A percentile compares a stretch with the other conserved stretches of the same genome.
Conservation (phyloP, 2,329 filamentous ascomycete species). For the Monascus ruber region DNA sequence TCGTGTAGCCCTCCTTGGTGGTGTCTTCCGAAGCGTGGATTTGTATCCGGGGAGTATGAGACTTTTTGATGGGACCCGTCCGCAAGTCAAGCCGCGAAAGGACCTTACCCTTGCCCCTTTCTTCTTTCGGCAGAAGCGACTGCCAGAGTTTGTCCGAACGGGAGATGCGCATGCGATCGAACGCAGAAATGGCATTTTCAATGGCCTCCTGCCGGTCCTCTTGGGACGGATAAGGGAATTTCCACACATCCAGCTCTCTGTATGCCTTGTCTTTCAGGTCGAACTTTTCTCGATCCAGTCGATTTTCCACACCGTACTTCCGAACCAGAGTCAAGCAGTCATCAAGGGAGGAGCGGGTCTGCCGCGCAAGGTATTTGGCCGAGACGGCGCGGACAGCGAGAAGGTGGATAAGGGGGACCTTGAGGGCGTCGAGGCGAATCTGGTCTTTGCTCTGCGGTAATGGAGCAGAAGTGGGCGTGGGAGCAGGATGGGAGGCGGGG, state of each 20-base stretch:
- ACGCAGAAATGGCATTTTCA: slow-evolving; percentile 51
- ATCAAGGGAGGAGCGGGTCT: slow-evolving; percentile 37
- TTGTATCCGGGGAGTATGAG: slow-evolving; percentile 26
- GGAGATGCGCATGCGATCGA: slow-evolving; percentile 49
- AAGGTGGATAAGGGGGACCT: slow-evolving; percentile 38
- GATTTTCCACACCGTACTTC: slow-evolving; percentile 43
- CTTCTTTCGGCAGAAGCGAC: slow-evolving; percentile 46
- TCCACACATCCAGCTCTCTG: slow-evolving; percentile 52
- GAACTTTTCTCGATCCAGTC: slow-evolving; percentile 39
- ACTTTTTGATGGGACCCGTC: slow-evolving; percentile 28
- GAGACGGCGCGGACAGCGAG: slow-evolving; percentile 43
- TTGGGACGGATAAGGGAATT: slow-evolving; percentile 45
- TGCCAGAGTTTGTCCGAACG: slow-evolving; percentile 54
- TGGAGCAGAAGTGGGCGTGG: slow-evolving; percentile 34
- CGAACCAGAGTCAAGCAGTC: slow-evolving; percentile 38
- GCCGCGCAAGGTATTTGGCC: slow-evolving; percentile 34
- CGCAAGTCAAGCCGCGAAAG: slow-evolving; percentile 48
- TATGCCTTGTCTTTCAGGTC: slow-evolving; percentile 47
- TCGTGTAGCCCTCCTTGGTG: slow-evolving; percentile 22
- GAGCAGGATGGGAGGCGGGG: slow-evolving; percentile 22
- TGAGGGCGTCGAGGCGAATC: slow-evolving; percentile 32
- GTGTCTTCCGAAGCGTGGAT: slow-evolving; percentile 25
- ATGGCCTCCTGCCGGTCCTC: slow-evolving; percentile 49
- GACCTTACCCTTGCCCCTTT: slow-evolving; percentile 50
- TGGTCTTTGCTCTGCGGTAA: slow-evolving; percentile 25